Evolutionary conservation across 2,329 filamentous ascomycete species (phyloP), one percentile per base, ranked within the genome.

Genomic region (Cercospora sp.): DNA sequence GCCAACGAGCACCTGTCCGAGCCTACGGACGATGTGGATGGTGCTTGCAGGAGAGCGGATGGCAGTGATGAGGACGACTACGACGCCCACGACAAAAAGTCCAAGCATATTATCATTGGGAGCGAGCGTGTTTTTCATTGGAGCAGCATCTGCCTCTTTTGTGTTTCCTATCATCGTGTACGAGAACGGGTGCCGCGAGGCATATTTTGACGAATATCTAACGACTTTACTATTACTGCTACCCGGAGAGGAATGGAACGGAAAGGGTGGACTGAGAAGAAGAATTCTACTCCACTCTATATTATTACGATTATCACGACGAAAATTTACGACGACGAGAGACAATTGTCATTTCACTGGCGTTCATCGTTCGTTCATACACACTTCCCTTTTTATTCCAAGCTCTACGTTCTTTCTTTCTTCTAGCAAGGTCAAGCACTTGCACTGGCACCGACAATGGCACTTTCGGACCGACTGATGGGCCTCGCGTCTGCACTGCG

Each of bases 21-120:
- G 74, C 76, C 7, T 82, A 83, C 66, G 80, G 82, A 28, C 75
- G 81, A n/a, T 83, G 82, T 73, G 78, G 72, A 7, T 75, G 70
- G 60, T 83, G 82, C 71, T 73, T 83, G 64, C 76, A 77, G 13
- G 81, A 82, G 65, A 78, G 75, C n/a, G 80, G 80, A 20, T 83
- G 76, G 77, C 73, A 74, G 30, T 75, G 20, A 30, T 7, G 6
- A 18, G 51, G 36, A 48, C 16, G n/a, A 20, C 40, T 3, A 42
- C 16, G 36, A 40, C 33, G 33, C 16, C 13, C 13, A 40, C 5
- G 33, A 40, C 33, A 6, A 40, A 40, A 40, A 40, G 33, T 4
- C 33, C 13, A 16, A 40, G 33, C 33, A 40, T 40, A 40, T 40
- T 13, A 40, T 40, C 33, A 40, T 40, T 7, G 13, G 33, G 5